These are phyloP conservation scores for Babesia divergens DNA, from an alignment of 169 alveolate species.

Conservation along the genomic window DNA sequence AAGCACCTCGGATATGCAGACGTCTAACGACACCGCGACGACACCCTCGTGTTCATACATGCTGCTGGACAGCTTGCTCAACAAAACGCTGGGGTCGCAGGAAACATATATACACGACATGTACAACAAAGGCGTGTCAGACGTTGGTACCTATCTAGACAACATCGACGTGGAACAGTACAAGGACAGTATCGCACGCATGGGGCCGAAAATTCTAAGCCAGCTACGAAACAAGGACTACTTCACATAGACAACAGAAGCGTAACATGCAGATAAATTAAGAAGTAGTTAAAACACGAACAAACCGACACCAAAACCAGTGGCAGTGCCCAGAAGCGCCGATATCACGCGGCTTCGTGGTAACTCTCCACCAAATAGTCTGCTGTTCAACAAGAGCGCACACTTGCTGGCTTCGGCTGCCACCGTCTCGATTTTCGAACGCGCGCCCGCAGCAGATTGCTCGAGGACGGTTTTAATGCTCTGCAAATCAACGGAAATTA, in stretches of 20 bases:
- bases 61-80: slow-evolving; percentile 38
- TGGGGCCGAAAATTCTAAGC: slow-evolving; percentile 19
- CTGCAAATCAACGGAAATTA: slow-evolving; percentile 3
- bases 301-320: slow-evolving; percentile 3
- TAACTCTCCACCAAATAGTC: not conserved
- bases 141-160: slow-evolving; percentile 57
- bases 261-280: not conserved
- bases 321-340: slow-evolving; percentile 11
- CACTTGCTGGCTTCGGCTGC: not conserved
- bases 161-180: slow-evolving; percentile 37
- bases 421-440: not conserved
- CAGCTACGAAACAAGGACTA: not conserved
- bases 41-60: slow-evolving; percentile 33
- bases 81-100: slow-evolving; percentile 33
- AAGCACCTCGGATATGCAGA: not conserved
- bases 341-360: not conserved
- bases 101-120: slow-evolving; percentile 46
- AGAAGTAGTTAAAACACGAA: not conserved
- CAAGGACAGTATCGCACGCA: slow-evolving; percentile 15
- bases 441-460: not conserved
- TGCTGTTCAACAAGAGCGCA: not conserved
- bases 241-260: not conserved
- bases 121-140: slow-evolving; percentile 44
- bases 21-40: not conserved
- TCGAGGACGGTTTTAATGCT: not conserved